phyloP scores from a whole-genome alignment of 1,139 yeast species.

The Taphrina sp. region DNA sequence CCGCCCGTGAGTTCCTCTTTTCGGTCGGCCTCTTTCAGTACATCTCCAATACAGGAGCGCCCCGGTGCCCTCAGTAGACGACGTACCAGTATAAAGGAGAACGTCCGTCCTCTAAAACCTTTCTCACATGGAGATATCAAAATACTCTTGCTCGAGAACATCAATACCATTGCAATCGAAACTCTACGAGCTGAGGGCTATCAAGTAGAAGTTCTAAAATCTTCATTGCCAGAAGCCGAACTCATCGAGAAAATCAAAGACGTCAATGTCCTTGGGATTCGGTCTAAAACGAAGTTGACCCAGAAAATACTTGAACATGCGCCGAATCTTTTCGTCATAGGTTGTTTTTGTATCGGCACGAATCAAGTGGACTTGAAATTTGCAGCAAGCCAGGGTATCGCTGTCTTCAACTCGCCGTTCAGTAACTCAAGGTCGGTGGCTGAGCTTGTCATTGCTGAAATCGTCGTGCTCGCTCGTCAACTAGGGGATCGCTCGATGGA shows the following conservation, averaged over 20 bases:
- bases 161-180: slow-evolving; percentile 84
- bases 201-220: slow-evolving; percentile 91
- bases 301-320: slow-evolving; percentile 78
- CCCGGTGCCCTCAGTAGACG: not conserved
- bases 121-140: slow-evolving; percentile 90
- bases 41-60: slow-evolving; percentile 6
- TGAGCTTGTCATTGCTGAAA: slow-evolving; percentile 93
- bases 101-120: slow-evolving; percentile 56
- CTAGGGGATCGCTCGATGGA: slow-evolving; percentile 95
- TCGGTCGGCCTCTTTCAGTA: slow-evolving; percentile 7
- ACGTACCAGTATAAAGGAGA: slow-evolving; percentile 11
- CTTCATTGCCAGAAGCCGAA: slow-evolving; percentile 88
- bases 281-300: slow-evolving; percentile 91
- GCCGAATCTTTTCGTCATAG: slow-evolving; percentile 81
- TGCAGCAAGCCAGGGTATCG: slow-evolving; percentile 91
- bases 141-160: slow-evolving; percentile 85
- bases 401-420: slow-evolving; percentile 98
- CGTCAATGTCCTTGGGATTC: slow-evolving; percentile 95
- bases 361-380: slow-evolving; percentile 91
- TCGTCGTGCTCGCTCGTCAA: slow-evolving; percentile 92
- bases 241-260: slow-evolving; percentile 88
- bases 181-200: slow-evolving; percentile 87
- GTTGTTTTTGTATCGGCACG: slow-evolving; percentile 99
- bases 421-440: slow-evolving; percentile 98
- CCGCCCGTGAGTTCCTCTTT: slow-evolving; percentile 18